Evolutionary conservation across 345 rosid species (phyloP), one percentile per base, ranked within the genome.

Genomic region (Ceriops tagal): DNA sequence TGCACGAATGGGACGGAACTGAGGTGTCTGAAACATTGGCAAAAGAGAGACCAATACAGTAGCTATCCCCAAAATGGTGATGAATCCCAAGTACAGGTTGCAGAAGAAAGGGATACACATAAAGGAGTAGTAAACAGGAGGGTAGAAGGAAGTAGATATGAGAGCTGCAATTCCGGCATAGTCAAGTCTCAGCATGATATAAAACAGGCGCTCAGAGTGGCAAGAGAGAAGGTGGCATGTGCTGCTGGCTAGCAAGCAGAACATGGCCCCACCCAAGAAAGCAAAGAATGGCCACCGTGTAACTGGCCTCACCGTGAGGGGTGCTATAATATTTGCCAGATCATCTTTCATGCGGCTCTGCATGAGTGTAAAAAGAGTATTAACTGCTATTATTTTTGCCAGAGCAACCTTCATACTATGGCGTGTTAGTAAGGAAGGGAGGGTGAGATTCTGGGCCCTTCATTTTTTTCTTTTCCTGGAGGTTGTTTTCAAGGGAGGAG

Each of bases 231-330:
- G 96, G 69, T 93, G 97, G 75, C 97, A 93, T 0, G 84, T 78
- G 71, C 98, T 93, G 84, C 97, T 91, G 5, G 92, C 88, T 35
- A 93, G 87, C 74, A 93, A 77, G 82, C 98, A 91, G 83, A 93
- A 93, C 97, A 93, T 91, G 6, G 97, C 98, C 0, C 98, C 98
- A 1, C 96, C 95, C 77, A 91, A 5, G 84, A 93, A 93, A 52
- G 88, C 89, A 10, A 86, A 93, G 71, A 93, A 91, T 5, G 98
- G 98, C 97, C 98, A 93, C 15, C 98, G 73, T 0, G 98, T 91
- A 19, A 89, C 91, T 6, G 97, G 98, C 71, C 92, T 71, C 64
- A 84, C 51, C 80, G 83, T 78, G 30, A 88, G 69, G 16, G 97
- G 93, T 59, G 96, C 97, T 73, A 91, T 75, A 60, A 85, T 65